Conservation (phyloP, 1,139 yeast genomes). For the Pichia sp. region DNA sequence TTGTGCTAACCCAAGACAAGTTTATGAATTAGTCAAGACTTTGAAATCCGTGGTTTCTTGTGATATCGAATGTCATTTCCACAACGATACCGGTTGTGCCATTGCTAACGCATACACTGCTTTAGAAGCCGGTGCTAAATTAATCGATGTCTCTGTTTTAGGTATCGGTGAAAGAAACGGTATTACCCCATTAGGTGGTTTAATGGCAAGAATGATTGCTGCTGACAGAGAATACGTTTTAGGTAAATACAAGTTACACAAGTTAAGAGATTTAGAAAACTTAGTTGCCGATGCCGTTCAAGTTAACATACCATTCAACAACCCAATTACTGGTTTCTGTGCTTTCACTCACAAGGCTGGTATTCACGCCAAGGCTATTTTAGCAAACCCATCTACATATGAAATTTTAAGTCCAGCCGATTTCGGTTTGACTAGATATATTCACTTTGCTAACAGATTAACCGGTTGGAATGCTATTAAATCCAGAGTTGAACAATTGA, state of each 20-base stretch:
- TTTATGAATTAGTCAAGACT: conserved; percentile 92
- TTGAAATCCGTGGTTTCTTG: conserved; percentile 92
- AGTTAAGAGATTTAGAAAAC: conserved; percentile 93
- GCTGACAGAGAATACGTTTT: conserved; percentile 97
- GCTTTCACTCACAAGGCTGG: conserved; percentile 99
- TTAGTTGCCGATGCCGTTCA: conserved; percentile 97
- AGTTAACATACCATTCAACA: conserved; percentile 96
- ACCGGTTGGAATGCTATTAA: conserved; percentile 99
- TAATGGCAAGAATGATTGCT: conserved; percentile 99
- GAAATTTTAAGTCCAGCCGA: conserved; percentile 95
- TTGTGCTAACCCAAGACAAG: conserved; percentile 99
- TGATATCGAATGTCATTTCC: conserved; percentile 99
- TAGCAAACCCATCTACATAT: conserved; percentile 97
- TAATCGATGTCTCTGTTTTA: conserved; percentile 92
- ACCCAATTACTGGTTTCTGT: conserved; percentile 99
- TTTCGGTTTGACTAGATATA: conserved; percentile 92
- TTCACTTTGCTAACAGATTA: conserved; percentile 95
- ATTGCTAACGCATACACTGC: conserved; percentile 99
- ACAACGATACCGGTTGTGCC: conserved; percentile 98
- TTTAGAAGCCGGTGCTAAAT: conserved; percentile 94
- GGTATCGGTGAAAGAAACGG: conserved; percentile 99
- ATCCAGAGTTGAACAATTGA: conserved; percentile 96
- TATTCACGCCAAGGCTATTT: conserved; percentile 97
- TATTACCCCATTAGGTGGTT: conserved; percentile 95
- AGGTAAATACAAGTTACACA: conserved; percentile 93